Base-by-base conservation (phyloP, 495 filamentous ascomycete genomes). In the Penicillium pancosmium region DNA sequence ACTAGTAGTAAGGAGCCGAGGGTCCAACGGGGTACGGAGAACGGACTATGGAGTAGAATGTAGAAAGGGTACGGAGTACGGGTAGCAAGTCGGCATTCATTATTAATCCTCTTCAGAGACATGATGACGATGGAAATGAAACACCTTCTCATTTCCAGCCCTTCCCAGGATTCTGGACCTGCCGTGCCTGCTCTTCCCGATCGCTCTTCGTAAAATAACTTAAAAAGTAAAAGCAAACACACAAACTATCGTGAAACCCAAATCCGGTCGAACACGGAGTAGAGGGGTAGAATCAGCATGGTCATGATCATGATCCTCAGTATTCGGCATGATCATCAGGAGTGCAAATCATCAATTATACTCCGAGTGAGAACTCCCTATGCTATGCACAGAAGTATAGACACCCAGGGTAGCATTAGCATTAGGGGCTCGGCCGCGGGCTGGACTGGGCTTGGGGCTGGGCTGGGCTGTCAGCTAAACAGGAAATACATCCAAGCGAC, bases 161-260 rank as follows among this genome's bases (percentile, higher is more conserved):
- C 11, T 38, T 38, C 36, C 36, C 11, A 38, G 36, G 36, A n/a
- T 31, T 38, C 36, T 38, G 36, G 36, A 38, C 15, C 36, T 38
- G 36, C 36, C 36, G 36, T 38, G 36, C 36, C 15, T 31, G 27
- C 27, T 31, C 27, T 13, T 38, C 36, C 36, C 36, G 36, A 38
- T 38, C 36, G 11, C 35, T 15, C 35, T 38, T 43, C 40, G 41
- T 44, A 44, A 44, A 19, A 44, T 44, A 44, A 18, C 8, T 44
- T 44, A 16, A 44, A 44, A 16, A 44, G 41, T 44, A 44, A 44
- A 44, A 44, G 41, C 41, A 44, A 44, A 18, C 41, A 18, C 41
- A 44, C 19, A 31, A 44, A 19, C 41, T 44, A 44, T 44, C 41
- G 15, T 44, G 41, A 44, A 44, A 44, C 41, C 41, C 15, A 44